Conservation (phyloP, 352 stramenopile species). For the Phytophthora ramorum region DNA sequence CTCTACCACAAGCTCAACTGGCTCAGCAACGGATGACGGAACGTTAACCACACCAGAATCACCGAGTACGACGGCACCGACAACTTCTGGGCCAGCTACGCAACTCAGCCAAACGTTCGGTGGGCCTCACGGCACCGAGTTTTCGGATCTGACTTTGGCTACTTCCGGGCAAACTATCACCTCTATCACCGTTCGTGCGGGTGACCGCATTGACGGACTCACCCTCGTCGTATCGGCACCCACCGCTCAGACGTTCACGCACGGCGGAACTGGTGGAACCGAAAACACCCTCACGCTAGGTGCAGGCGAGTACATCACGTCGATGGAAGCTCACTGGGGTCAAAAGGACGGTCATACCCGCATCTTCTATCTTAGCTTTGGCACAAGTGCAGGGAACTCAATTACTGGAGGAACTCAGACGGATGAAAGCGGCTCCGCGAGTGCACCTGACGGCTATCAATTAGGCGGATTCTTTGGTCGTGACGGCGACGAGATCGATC, state of each 20-base stretch:
- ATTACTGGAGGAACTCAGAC: slow-evolving; percentile 24
- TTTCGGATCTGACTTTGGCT: slow-evolving; percentile 23
- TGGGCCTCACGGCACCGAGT: slow-evolving; percentile 16
- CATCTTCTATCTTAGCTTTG: slow-evolving; percentile 25
- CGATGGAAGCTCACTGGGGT: slow-evolving; percentile 29
- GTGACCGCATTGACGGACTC: slow-evolving; percentile 20
- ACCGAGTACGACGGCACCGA: neutral
- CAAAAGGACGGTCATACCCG: slow-evolving; percentile 29
- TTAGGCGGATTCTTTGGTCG: slow-evolving; percentile 32
- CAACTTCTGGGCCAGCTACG: neutral
- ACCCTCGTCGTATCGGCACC: slow-evolving; percentile 19
- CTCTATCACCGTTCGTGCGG: slow-evolving; percentile 23
- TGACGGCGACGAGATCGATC: slow-evolving; percentile 32
- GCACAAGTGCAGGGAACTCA: slow-evolving; percentile 23
- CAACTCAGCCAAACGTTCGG: neutral
- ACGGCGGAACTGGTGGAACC: slow-evolving; percentile 26
- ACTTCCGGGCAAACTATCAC: slow-evolving; percentile 25
- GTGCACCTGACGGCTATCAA: slow-evolving; percentile 26
- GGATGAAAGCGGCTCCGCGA: slow-evolving; percentile 19
- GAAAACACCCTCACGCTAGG: slow-evolving; percentile 22
- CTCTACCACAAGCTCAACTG: neutral
- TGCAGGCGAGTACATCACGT: slow-evolving; percentile 24
- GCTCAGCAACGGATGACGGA: neutral
- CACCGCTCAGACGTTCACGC: slow-evolving; percentile 21
- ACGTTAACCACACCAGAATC: neutral